Percentiles rank a stretch among this genome's conserved stretches.
phyloP scores from a whole-genome alignment of 129 eudicot genomes.

The Centaurea solstitialis region DNA sequence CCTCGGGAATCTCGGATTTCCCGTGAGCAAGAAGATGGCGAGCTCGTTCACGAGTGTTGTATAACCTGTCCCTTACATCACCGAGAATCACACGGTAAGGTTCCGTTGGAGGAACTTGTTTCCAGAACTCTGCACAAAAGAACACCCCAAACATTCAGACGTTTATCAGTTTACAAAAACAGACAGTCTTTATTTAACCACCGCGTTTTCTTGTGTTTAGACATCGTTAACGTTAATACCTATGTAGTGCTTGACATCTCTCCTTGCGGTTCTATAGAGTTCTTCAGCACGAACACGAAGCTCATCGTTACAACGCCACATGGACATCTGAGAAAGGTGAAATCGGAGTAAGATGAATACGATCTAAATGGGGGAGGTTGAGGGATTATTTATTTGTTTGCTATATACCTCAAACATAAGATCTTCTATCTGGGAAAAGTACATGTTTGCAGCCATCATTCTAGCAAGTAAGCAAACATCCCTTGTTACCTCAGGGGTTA shows the following conservation, averaged over 20 bases:
- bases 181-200: not conserved
- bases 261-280: conserved; percentile 67
- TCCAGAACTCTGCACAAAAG: conserved; percentile 84
- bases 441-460: conserved; percentile 99
- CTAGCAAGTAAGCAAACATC: conserved; percentile 96
- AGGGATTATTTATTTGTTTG: not conserved
- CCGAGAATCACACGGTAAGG: conserved; percentile 97
- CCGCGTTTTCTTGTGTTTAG: not conserved
- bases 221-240: conserved; percentile 42
- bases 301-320: conserved; percentile 99
- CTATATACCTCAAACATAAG: conserved; percentile 90
- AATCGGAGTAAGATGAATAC: conserved; percentile 8
- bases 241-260: conserved; percentile 96
- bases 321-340: conserved; percentile 62
- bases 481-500: conserved; percentile 94
- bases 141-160: not conserved
- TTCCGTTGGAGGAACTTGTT: conserved; percentile 82
- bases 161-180: not conserved
- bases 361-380: not conserved
- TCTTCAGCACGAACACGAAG: conserved; percentile 87
- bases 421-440: conserved; percentile 93
- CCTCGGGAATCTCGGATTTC: conserved; percentile 87
- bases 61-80: conserved; percentile 90
- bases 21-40: conserved; percentile 84
- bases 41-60: conserved; percentile 93